Base-by-base conservation (phyloP, 2,329 filamentous ascomycete genomes). In the Microsporum audouinii region DNA sequence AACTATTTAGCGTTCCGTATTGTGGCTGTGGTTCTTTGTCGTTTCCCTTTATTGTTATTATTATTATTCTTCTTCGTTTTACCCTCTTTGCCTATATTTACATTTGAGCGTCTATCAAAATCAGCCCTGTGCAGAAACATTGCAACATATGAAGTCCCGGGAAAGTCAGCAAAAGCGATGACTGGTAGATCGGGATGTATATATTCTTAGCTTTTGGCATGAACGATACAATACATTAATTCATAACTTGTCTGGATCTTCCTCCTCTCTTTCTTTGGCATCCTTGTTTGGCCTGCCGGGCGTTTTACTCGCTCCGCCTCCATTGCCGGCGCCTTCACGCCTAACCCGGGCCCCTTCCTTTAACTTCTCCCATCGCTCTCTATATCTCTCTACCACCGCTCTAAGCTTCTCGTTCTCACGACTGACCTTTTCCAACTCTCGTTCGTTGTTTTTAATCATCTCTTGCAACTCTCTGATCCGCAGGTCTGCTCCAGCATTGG, bases 391-490 rank as follows among this genome's bases (percentile, higher is more conserved):
- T 12, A 86, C 71, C 5, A 82, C 78, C 45, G 73, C 76, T 60
- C 76, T 78, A 57, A 85, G 71, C 70, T 84, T 85, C 66, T 84
- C 81, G 62, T 86, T 84, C 65, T 86, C 82, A 57, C 77, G 79
- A 8, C 74, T 84, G 56, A 89, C 76, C 55, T 81, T 81, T 56
- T 87, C 84, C 66, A 86, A 80, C 65, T 88, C 83, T 65, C 81
- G 82, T 60, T 80, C 74, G 63, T 82, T 76, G 23, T 77, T 75
- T 6, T 77, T 75, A 27, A 91, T 73, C 68, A 88, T 80, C 59
- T 87, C 84, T 70, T 91, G 87, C 12, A 91, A 75, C 65, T 90
- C 87, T 55, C 77, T 77, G 29, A 86, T 79, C 67, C 80, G 81
- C 60, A 80, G 78, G 45, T 82, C 80, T 1, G 70, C 69, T 8